These are phyloP conservation scores for Ustilago curta DNA, from an alignment of 1,284 basidiomycete genomes.

Conservation along the genomic window DNA sequence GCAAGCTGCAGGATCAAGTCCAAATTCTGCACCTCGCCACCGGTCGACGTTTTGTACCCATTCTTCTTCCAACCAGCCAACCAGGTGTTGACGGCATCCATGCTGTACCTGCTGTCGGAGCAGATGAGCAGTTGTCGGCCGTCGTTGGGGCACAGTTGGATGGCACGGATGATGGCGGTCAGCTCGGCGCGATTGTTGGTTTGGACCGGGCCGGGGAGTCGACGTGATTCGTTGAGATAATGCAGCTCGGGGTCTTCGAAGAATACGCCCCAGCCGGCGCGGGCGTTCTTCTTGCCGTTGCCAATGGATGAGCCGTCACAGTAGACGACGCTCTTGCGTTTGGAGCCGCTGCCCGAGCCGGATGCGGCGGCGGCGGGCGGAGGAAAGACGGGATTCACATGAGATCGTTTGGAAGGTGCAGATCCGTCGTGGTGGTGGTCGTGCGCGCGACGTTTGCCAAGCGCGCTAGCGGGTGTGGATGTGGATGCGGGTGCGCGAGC, in stretches of 20 bases:
- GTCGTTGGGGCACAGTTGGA: conserved; percentile 76
- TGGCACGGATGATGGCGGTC: conserved; percentile 79
- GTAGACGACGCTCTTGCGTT: conserved; percentile 73
- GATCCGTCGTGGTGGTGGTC: neutral
- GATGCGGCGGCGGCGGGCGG: neutral
- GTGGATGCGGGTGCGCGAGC: too few species aligned
- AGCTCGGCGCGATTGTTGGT: conserved; percentile 90
- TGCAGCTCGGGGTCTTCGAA: conserved; percentile 40
- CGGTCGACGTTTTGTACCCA: conserved; percentile 73
- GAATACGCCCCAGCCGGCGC: conserved; percentile 65
- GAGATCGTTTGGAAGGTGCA: neutral
- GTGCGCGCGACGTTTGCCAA: neutral
- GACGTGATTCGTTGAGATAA: conserved; percentile 78
- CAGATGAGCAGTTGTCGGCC: conserved; percentile 75
- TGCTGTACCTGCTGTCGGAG: conserved; percentile 82
- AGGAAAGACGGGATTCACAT: conserved; percentile 5
- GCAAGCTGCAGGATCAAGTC: conserved; percentile 76
- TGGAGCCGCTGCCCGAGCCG: neutral
- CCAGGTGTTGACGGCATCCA: conserved; percentile 75
- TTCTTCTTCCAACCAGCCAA: conserved; percentile 75
- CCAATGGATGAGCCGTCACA: conserved; percentile 83
- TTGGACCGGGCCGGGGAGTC: conserved; percentile 80
- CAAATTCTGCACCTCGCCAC: conserved; percentile 76
- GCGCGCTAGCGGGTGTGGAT: neutral
- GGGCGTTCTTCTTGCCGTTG: conserved; percentile 74